Evolutionary conservation across 2,329 filamentous ascomycete species (phyloP).

Genomic region (Pyrenochaeta sp.): DNA sequence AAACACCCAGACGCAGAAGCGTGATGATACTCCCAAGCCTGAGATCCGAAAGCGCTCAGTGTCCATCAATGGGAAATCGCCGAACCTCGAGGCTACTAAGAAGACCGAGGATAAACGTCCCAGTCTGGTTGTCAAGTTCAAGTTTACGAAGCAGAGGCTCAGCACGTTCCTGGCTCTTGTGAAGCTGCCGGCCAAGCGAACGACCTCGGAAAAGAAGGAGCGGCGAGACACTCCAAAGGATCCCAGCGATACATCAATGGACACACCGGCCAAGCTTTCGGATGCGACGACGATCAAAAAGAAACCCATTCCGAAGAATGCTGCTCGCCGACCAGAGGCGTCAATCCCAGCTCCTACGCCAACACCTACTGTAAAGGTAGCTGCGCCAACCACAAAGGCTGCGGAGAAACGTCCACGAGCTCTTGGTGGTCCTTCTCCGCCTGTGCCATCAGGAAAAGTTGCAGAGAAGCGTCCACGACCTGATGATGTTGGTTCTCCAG

Average conservation of each 20-base stretch:
- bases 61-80: conserved; percentile 37
- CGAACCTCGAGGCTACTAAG: conserved; percentile 19
- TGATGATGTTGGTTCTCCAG: conserved; percentile 36
- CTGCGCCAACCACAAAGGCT: conserved; percentile 18
- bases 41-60: conserved; percentile 32
- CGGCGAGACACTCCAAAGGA: conserved; percentile 31
- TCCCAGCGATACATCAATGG: conserved; percentile 22
- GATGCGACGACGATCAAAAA: conserved; percentile 30
- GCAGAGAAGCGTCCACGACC: conserved; percentile 46
- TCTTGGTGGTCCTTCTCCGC: conserved; percentile 36
- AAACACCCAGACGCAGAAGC: conserved; percentile 23
- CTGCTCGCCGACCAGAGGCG: conserved; percentile 30
- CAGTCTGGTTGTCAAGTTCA: conserved; percentile 57
- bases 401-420: conserved; percentile 44
- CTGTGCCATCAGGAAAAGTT: conserved; percentile 40
- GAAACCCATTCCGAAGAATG: conserved; percentile 37
- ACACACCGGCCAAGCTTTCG: conserved; percentile 25
- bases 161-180: conserved; percentile 54
- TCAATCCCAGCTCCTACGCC: conserved; percentile 20
- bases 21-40: conserved; percentile 27
- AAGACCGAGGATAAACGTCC: conserved; percentile 17
- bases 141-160: conserved; percentile 59
- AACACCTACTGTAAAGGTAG: conserved; percentile 16
- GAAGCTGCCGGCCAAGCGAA: conserved; percentile 38
- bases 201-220: conserved; percentile 33